Percentiles rank a stretch among this genome's conserved stretches.
Evolutionary conservation across 305 asterid genomes (phyloP).

Genomic region (Euphrasia arctica): DNA sequence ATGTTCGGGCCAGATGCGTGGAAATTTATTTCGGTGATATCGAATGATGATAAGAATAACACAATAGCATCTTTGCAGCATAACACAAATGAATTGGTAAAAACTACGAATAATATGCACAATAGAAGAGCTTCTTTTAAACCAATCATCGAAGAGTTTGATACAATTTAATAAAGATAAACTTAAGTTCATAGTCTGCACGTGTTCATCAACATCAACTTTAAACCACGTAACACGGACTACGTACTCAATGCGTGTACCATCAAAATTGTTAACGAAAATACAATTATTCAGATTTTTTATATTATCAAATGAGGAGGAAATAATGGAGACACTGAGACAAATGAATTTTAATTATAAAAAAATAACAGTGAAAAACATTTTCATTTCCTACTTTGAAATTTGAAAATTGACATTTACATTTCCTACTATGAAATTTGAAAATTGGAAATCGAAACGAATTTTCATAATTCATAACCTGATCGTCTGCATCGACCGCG

Average conservation of each 20-base stretch:
- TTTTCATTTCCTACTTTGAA: too few species aligned
- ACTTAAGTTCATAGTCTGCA: neutral
- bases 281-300: neutral
- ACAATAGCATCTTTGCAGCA: constrained; percentile 71
- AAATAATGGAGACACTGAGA: too few species aligned
- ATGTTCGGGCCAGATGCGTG: too few species aligned
- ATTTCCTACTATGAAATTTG: too few species aligned
- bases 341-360: neutral
- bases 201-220: constrained; percentile 1
- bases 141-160: neutral
- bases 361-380: too few species aligned
- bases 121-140: neutral
- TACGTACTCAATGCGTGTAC: neutral
- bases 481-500: constrained; percentile 90
- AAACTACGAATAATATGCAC: constrained; percentile 1
- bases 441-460: too few species aligned
- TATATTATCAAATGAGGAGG: too few species aligned
- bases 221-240: constrained; percentile 1
- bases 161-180: neutral
- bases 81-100: constrained; percentile 5
- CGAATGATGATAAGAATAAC: neutral
- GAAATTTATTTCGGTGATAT: too few species aligned
- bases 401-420: too few species aligned
- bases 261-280: neutral
- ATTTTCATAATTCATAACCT: constrained; percentile 22